Base-by-base conservation (phyloP, 768 basidiomycete genomes). In the Tulasnella sp. region DNA sequence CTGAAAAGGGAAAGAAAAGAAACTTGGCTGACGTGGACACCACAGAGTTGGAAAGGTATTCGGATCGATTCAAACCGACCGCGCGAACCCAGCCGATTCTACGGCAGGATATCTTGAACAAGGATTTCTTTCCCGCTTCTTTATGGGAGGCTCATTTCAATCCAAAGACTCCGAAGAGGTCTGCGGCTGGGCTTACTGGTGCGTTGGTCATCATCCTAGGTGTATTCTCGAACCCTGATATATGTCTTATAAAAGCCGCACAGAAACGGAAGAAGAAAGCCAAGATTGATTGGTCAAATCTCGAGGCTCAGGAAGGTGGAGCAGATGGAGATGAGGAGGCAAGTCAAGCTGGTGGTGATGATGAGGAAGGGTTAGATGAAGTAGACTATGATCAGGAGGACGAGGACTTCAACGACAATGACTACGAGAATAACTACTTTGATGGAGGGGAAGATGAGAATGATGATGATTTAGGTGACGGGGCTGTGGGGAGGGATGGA, bases 371-470 rank as follows among this genome's bases (percentile, higher is more conserved):
- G 65, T 78, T 70, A 29, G 77, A 70, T 5, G 80, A 81, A 42
- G 82, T 80, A 24, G 87, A 91, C 68, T 90, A 90, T 66, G 88
- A 61, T 4, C 55, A 90, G 30, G 90, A 93, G 69, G 63, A 71
- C 12, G 88, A 90, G 15, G 34, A 38, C 15, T 38, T 38, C 65
- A 89, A 91, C 66, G 89, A 91, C 70, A 90, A 92, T 64, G 89
- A 92, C 63, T 92, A 92, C 62, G 88, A 84, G 2, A 85, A 86
- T 62, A 88, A 92, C 67, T 91, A 92, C 75, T 92, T 92, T 68
- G 88, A 92, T 69, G 90, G 89, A 55, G 88, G 88, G 17, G 88
- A 90, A 70, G 82, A 76, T 2, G 88, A 91, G 53, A 86, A 91
- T 66, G 70, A 78, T 56, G 89, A 92, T 65, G 83, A 88, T 65